Evolutionary conservation across 2,329 filamentous ascomycete genomes (phyloP), one percentile per base, ranked within the genome.

Genomic region (Colletotrichum musae): DNA sequence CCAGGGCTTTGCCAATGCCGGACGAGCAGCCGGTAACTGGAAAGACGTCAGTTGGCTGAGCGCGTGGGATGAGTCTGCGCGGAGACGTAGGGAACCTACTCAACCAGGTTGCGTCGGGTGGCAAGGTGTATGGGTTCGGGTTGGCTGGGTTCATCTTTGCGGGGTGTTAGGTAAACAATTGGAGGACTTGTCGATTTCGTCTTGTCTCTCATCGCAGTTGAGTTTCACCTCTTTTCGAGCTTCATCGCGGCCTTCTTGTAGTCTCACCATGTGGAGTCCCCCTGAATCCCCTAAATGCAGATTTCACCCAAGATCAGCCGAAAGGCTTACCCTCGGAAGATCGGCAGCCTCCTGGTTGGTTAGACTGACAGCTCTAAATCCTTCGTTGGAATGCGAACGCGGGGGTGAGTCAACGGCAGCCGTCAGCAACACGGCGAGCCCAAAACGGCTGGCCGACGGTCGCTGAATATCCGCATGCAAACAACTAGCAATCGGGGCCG

Each of bases 11-110:
- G 50, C 85, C 85, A 7, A 87, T 84, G 13, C 85, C 85, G 0
- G 79, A 82, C 0, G 85, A 87, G 72, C 83, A 86, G 16, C 85
- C 85, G 43, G 84, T 85, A 21, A 85, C 83, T 85, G 13, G 16
- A 7, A 26, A 47, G 50, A 43, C 18, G 47, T 76, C 68, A 73
- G 62, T 65, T 65, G 47, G 24, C 12, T 51, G 48, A 18, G 10
- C 12, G 10, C 6, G 4, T 47, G 16, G 2, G 5, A 36, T 10
- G 9, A 10, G 9, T 18, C 9, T 6, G 16, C 13, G 6, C 9
- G 16, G 45, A 18, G 45, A 4, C 9, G 16, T 12, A 12, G 45
- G 16, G 3, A n/a, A 76, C 77, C 72, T 68, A 82, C 80, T 80
- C 52, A 83, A 73, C 81, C 81, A 83, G 64, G 75, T 76, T 9